These are phyloP conservation scores for Fusarium buxicola DNA, from an alignment of 2,329 filamentous ascomycete genomes.

Conservation along the genomic window DNA sequence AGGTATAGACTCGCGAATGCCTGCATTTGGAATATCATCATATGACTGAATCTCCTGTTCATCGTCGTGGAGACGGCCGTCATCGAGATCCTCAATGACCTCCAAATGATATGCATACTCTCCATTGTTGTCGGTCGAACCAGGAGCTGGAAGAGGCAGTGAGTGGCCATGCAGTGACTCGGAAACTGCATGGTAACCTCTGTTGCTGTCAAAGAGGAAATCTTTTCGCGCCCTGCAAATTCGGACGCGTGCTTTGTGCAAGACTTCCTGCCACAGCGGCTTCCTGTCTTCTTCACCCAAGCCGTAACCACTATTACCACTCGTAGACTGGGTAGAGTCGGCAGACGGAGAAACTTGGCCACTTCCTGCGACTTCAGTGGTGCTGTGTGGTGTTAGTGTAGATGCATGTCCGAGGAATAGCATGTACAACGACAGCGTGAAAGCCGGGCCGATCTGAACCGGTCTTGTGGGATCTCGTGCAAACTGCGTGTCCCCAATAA, in stretches of 20 bases:
- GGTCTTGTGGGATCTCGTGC: constrained; percentile 70
- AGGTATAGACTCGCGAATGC: constrained; percentile 66
- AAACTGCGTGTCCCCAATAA: constrained; percentile 87
- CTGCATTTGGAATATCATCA: constrained; percentile 57
- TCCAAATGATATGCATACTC: constrained; percentile 82
- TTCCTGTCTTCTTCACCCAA: constrained; percentile 61
- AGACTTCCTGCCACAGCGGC: constrained; percentile 93
- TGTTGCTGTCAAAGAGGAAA: constrained; percentile 36
- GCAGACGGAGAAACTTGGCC: not conserved
- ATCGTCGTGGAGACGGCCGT: constrained; percentile 64
- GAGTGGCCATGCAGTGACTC: not conserved
- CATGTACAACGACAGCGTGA: constrained; percentile 93
- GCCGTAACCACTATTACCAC: constrained; percentile 39
- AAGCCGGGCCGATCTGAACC: constrained; percentile 88
- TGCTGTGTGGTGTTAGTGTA: constrained; percentile 17
- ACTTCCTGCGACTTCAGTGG: constrained; percentile 4
- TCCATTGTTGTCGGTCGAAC: constrained; percentile 5
- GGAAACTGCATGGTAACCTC: constrained; percentile 29
- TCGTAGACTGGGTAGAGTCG: not conserved
- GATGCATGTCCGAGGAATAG: constrained; percentile 84
- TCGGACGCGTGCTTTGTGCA: constrained; percentile 90
- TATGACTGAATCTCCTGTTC: constrained; percentile 51
- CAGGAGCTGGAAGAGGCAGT: constrained; percentile 3
- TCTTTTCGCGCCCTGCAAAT: constrained; percentile 73
- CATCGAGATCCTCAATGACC: constrained; percentile 82